phyloP scores from a whole-genome alignment of 1,284 basidiomycete species.

The Moniliella sp. region DNA sequence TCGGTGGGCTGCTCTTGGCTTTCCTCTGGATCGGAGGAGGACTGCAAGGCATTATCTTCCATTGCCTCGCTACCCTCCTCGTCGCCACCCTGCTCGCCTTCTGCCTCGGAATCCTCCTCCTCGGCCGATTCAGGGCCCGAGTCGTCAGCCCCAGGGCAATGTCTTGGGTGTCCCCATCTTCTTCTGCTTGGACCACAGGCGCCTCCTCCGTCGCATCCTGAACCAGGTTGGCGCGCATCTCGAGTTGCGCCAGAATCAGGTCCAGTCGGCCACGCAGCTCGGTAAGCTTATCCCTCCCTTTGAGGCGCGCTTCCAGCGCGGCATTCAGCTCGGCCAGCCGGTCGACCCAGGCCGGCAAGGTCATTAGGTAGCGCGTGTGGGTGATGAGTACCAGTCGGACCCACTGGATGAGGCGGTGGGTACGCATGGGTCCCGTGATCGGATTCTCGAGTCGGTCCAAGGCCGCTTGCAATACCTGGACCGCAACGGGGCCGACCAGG shows the following conservation, averaged over 20 bases:
- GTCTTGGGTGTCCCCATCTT: constrained; percentile 1
- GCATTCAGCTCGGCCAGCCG: constrained; percentile 64
- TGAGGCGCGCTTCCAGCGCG: constrained; percentile 56
- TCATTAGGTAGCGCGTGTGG: constrained; percentile 79
- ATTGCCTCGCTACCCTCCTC: no score
- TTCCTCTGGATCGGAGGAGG: no score
- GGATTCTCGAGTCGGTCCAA: no score
- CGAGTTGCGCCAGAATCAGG: constrained; percentile 77
- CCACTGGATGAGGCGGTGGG: constrained; percentile 79
- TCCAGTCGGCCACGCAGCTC: constrained; percentile 72
- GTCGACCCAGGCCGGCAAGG: no score
- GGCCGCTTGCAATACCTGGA: no score
- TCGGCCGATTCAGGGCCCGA: no score
- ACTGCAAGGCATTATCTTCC: no score
- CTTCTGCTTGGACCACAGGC: constrained; percentile 2
- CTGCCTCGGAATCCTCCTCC: constrained; percentile 1
- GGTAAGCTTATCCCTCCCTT: constrained; percentile 62
- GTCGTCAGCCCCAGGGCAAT: neutral
- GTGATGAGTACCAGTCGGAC: constrained; percentile 63
- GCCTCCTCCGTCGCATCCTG: no score
- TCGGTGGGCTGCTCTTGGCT: no score
- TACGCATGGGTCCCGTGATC: no score
- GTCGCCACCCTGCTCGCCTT: constrained; percentile 1
- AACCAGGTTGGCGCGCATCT: no score
- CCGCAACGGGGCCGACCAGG: no score